These are phyloP conservation scores for Microdochium trichocladiopsis DNA, from an alignment of 2,329 filamentous ascomycete species.

Conservation along the genomic window DNA sequence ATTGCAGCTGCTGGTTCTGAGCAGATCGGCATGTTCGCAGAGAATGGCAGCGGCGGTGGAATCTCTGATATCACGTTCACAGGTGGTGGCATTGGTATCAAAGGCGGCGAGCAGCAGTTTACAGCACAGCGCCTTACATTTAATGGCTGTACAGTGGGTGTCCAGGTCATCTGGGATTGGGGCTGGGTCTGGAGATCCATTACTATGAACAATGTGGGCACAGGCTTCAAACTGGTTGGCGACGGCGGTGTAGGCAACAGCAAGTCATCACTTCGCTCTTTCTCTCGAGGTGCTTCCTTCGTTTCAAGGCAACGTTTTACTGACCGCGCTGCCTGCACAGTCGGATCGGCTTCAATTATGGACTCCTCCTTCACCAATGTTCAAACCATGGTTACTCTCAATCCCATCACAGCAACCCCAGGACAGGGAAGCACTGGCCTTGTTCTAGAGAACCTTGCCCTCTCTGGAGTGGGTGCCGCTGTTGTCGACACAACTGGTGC, in stretches of 20 bases:
- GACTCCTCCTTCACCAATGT: conserved; percentile 46
- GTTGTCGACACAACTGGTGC: conserved; percentile 20
- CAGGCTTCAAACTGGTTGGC: conserved; percentile 28
- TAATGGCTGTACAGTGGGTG: conserved; percentile 40
- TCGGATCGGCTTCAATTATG: conserved; percentile 47
- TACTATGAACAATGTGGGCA: conserved; percentile 32
- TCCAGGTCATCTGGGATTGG: conserved; percentile 54
- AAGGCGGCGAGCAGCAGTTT: conserved; percentile 59
- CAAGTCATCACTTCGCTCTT: neutral
- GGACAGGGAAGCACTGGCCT: conserved; percentile 38
- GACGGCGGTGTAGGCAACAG: conserved; percentile 11
- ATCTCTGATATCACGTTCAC: conserved; percentile 52
- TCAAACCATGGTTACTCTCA: conserved; percentile 37
- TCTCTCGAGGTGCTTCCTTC: neutral
- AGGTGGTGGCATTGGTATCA: conserved; percentile 52
- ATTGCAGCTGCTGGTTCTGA: conserved; percentile 35
- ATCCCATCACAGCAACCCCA: conserved; percentile 29
- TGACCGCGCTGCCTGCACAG: conserved; percentile 21
- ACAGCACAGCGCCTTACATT: conserved; percentile 51
- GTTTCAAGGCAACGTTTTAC: no score
- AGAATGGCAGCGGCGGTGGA: conserved; percentile 53
- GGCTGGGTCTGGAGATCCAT: conserved; percentile 26
- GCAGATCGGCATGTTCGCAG: conserved; percentile 53
- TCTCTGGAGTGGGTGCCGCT: conserved; percentile 31
- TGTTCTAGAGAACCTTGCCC: conserved; percentile 44